Percentiles rank a stretch among this genome's conserved stretches.
These are phyloP conservation scores for Aspergillus carbonarius DNA, from an alignment of 2,329 filamentous ascomycete genomes.

Conservation along the genomic window DNA sequence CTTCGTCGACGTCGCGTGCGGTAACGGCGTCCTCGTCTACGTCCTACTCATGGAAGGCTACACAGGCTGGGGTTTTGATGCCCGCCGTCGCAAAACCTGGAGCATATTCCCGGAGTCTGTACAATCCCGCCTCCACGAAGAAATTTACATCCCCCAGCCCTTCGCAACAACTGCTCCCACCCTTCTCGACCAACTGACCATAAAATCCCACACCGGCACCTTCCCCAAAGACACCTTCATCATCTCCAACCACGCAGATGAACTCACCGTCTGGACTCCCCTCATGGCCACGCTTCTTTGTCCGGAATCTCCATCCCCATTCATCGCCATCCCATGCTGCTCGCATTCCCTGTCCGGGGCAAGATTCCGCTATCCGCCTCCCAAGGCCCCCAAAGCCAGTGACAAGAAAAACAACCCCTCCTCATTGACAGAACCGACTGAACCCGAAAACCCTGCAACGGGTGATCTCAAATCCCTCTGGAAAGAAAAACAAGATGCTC, in stretches of 20 bases:
- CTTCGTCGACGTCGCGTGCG: conserved; percentile 94
- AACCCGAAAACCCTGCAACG: conserved; percentile 18
- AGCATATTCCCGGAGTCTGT: conserved; percentile 60
- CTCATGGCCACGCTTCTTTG: conserved; percentile 68
- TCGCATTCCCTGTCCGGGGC: conserved; percentile 80
- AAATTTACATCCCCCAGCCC: conserved; percentile 60
- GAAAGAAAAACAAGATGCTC: conserved; percentile 32
- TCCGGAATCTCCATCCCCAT: conserved; percentile 65
- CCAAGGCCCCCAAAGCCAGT: conserved; percentile 6
- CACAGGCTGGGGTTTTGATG: conserved; percentile 86
- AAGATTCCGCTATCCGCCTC: conserved; percentile 58
- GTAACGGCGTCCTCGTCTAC: conserved; percentile 86
- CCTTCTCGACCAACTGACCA: conserved; percentile 2
- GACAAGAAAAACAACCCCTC: background rate
- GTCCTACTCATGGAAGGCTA: conserved; percentile 81
- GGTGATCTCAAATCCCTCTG: conserved; percentile 45
- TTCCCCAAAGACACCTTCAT: conserved; percentile 81
- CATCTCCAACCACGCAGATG: conserved; percentile 94
- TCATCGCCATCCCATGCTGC: conserved; percentile 93
- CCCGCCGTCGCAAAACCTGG: conserved; percentile 83
- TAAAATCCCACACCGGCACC: conserved; percentile 51
- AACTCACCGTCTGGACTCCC: conserved; percentile 94
- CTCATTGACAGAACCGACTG: no score
- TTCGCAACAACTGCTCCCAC: conserved; percentile 34
- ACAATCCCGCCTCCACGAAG: conserved; percentile 55